Evolutionary conservation across 352 stramenopile genomes (phyloP), one percentile per base, ranked within the genome.

Genomic region (Globisporangium barbulae): DNA sequence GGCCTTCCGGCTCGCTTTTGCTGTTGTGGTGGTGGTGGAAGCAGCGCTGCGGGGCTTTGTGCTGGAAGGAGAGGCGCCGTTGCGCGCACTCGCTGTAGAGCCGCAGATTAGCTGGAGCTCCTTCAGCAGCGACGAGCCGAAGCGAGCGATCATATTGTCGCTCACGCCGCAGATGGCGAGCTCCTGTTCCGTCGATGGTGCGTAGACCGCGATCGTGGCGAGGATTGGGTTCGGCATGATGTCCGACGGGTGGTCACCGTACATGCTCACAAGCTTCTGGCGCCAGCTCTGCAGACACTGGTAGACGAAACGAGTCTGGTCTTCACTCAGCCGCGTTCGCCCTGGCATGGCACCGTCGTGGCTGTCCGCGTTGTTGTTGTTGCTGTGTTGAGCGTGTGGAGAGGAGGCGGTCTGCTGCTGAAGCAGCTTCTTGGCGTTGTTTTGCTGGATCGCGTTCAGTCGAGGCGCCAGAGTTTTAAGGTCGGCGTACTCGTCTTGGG

Each of bases 401-500:
- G 68, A 57, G 13, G 55, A 56, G 10, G 52, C 61, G n/a, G 70
- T 66, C 45, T 83, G 73, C 55, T 88, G 84, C 41, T 86, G 74
- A 22, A 94, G 67, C 5, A 92, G 64, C 22, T 75, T 80, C 67
- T 84, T 85, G 41, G 79, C 73, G 28, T 79, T 89, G 41, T 57
- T 75, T 42, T 94, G 79, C 65, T 94, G 81, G 49, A 94, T 88
- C 61, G 93, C 78, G 39, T 94, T 90, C 41, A 99, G 84, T n/a
- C 97, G 80, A 68, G 96, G 76, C 48, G 97, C 95, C 42, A 99
- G 70, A 44, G 96, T 99, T 17, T 71, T 70, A 22, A 76, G 71
- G 73, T 99, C 90, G 68, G 88, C 88, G 75, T 98, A 99, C 64
- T 98, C 93, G 21, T 83, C 78, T 70, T 97, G 69, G 70, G 75